Percentiles rank a stretch among this genome's conserved stretches.
Conservation (phyloP, 2,329 filamentous ascomycete genomes). For the Colletotrichum godetiae region DNA sequence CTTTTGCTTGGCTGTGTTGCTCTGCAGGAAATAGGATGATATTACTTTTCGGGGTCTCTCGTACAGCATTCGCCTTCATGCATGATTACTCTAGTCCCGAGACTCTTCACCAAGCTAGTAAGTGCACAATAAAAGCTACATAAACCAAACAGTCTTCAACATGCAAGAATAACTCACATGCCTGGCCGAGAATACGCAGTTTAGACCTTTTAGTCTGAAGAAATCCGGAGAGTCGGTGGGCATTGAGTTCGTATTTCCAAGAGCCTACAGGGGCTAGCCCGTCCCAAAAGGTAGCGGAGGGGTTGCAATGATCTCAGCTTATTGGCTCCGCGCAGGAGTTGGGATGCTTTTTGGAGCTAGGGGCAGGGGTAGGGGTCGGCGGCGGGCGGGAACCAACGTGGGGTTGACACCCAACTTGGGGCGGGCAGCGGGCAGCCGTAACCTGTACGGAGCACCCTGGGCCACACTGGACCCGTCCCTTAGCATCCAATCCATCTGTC, state of each 20-base stretch:
- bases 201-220: neutral
- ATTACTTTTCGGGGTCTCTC: conserved; percentile 13
- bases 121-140: neutral
- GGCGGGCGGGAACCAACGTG: conserved; percentile 20
- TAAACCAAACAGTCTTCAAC: too few species aligned
- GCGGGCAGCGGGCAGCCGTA: conserved; percentile 4
- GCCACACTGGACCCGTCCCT: too few species aligned
- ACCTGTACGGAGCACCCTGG: neutral
- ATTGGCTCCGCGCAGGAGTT: conserved; percentile 14
- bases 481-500: neutral
- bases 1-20: conserved; percentile 9
- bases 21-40: neutral
- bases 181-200: neutral
- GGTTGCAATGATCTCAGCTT: conserved; percentile 20
- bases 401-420: conserved; percentile 9
- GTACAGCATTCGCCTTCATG: neutral
- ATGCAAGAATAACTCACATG: neutral
- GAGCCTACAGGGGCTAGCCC: conserved; percentile 17
- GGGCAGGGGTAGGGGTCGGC: conserved; percentile 23
- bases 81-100: neutral
- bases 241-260: conserved; percentile 24
- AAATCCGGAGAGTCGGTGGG: neutral
- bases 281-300: conserved; percentile 12
- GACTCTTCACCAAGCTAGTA: neutral
- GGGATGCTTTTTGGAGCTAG: conserved; percentile 14